A percentile compares a stretch with the other conserved stretches of the same genome.
Conservation (phyloP, 2,329 filamentous ascomycete genomes). For the Leptographium galeiforme region DNA sequence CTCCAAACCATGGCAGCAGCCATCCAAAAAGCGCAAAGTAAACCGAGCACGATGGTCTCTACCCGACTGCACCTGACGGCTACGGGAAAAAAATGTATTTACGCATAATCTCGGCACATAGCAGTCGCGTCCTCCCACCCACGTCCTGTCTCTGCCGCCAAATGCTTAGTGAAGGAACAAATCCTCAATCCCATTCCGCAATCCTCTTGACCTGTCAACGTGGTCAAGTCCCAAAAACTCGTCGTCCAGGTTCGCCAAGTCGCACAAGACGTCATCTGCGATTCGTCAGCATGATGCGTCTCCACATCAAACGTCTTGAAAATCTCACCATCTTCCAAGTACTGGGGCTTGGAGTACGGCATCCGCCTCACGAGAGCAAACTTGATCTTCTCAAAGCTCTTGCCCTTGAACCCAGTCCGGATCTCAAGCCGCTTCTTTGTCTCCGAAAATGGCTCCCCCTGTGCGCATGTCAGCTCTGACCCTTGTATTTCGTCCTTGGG, state of each 20-base stretch:
- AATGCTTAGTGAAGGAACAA: conserved; percentile 39
- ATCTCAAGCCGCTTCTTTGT: conserved; percentile 92
- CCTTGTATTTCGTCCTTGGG: conserved; percentile 13
- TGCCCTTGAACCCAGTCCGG: conserved; percentile 88
- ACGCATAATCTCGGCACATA: conserved; percentile 6
- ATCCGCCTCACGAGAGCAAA: conserved; percentile 69
- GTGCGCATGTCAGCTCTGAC: background rate
- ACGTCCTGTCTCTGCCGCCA: background rate
- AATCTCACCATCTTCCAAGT: conserved; percentile 79
- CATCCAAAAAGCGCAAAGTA: background rate
- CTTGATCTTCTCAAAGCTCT: conserved; percentile 97
- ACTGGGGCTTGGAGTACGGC: conserved; percentile 63
- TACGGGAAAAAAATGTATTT: background rate
- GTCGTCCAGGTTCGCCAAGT: conserved; percentile 37
- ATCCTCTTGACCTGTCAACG: conserved; percentile 42
- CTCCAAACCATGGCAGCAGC: background rate
- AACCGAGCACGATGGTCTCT: background rate
- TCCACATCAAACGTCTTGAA: background rate
- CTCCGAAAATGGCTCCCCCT: conserved; percentile 78
- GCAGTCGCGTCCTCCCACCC: background rate
- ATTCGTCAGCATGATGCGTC: conserved; percentile 11
- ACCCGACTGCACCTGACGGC: background rate
- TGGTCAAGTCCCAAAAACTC: conserved; percentile 55
- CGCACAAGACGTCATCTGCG: conserved; percentile 46
- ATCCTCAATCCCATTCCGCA: conserved; percentile 48